Base-by-base conservation (phyloP, 2,329 filamentous ascomycete genomes). In the Penicillium sp. region DNA sequence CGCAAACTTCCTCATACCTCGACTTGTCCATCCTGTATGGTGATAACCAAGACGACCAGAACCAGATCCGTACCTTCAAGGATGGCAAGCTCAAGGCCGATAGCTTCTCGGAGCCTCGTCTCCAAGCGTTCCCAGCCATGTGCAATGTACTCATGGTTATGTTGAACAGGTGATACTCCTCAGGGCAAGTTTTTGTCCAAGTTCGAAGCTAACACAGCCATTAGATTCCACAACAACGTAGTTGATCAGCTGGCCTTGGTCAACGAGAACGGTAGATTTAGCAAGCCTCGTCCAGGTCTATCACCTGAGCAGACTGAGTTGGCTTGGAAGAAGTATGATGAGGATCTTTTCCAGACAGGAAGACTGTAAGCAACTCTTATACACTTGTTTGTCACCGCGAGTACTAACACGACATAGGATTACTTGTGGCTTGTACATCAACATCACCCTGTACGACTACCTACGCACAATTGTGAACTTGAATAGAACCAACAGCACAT, bases 211-310 rank as follows among this genome's bases (percentile, higher is more conserved):
- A 43, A 49, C 16, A 11, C 8, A 42, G 45, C 5, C 42, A 14
- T n/a, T 51, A 68, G 68, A 62, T 95, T 95, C 74, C 93, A 97
- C 74, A 97, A 97, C 73, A 82, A 94, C 62, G 84, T 91, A 0
- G 91, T 89, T 1, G 82, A 85, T 54, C 88, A 93, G 59, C 77
- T 97, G 18, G 89, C 89, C 0, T 76, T 81, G n/a, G 93, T 97
- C 72, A 58, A 97, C 65, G 92, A 97, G 65, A 83, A 84, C 46
- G 86, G 85, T 16, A 83, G 89, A 21, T 97, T 96, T 72, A 83
- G 80, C 0, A 86, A 84, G 59, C 90, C 90, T 0, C 66, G 76
- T 0, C 71, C 77, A 5, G 66, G 73, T 0, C 74, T 83, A 0
- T 65, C 75, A 0, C 78, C 77, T 1, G 83, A 87, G 43, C 76